Percentiles rank a stretch among this genome's conserved stretches.
These are phyloP conservation scores for Eimeria praecox DNA, from an alignment of 169 alveolate species.

Conservation along the genomic window DNA sequence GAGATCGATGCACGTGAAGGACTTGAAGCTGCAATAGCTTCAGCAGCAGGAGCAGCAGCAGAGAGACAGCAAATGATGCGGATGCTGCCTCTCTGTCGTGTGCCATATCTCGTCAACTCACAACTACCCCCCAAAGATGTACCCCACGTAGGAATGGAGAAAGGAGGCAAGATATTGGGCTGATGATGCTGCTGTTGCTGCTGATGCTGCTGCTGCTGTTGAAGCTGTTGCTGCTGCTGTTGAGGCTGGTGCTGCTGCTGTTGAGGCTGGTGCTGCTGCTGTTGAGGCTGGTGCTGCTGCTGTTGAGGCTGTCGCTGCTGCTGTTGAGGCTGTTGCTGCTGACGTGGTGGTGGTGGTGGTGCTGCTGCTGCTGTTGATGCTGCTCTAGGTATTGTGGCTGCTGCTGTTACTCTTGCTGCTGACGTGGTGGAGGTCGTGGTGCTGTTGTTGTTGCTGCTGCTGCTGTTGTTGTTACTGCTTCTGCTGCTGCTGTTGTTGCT, in stretches of 20 bases:
- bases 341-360: no score
- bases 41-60: conserved; percentile 45
- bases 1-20: conserved; percentile 65
- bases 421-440: no score
- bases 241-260: no score
- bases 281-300: background rate
- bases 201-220: background rate
- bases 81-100: conserved; percentile 73
- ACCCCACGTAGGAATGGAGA: conserved; percentile 55
- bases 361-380: no score
- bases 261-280: background rate
- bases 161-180: conserved; percentile 39
- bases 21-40: conserved; percentile 30
- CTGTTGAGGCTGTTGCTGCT: no score
- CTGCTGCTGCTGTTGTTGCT: background rate
- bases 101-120: conserved; percentile 70
- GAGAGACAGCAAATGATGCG: conserved; percentile 39
- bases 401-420: no score
- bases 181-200: background rate
- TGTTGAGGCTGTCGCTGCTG: no score
- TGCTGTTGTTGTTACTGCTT: background rate
- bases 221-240: background rate
- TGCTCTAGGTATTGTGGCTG: no score
- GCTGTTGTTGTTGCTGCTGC: no score
- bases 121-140: conserved; percentile 65